Evolutionary conservation across 805 yeast species (phyloP).

Genomic region (Starmerella apis): DNA sequence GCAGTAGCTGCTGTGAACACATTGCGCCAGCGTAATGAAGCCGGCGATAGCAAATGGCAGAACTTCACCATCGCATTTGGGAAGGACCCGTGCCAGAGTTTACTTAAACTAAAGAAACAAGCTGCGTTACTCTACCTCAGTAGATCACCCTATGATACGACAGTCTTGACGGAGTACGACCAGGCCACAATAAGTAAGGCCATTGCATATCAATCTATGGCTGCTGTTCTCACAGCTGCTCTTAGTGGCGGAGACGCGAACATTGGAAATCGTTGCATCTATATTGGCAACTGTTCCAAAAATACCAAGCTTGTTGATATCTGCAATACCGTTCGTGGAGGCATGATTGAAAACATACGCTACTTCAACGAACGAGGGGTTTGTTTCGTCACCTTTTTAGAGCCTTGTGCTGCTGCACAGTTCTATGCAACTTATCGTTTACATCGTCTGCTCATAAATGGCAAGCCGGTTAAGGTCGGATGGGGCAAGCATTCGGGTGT

Average conservation of each 20-base stretch:
- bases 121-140: conserved; percentile 94
- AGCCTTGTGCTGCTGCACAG: conserved; percentile 95
- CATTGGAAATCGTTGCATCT: conserved; percentile 86
- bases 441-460: conserved; percentile 79
- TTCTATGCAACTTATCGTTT: conserved; percentile 88
- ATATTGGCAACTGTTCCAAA: conserved; percentile 79
- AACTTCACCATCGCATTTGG: conserved; percentile 53
- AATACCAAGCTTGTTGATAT: conserved; percentile 84
- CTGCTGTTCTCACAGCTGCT: conserved; percentile 95
- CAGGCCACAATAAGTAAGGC: conserved; percentile 24
- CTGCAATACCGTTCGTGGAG: conserved; percentile 94
- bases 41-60: conserved; percentile 38
- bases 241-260: conserved; percentile 89
- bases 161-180: conserved; percentile 34
- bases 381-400: conserved; percentile 89
- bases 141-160: conserved; percentile 79
- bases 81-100: conserved; percentile 70
- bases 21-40: conserved; percentile 37
- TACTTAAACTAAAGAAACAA: conserved; percentile 90
- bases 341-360: conserved; percentile 73
- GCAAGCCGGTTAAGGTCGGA: conserved; percentile 79
- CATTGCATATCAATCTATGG: conserved; percentile 84
- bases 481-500: conserved; percentile 98
- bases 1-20: conserved; percentile 81
- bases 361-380: conserved; percentile 76